These are phyloP conservation scores for Anethum foeniculum DNA, from an alignment of 140 eudicot species.

Conservation along the genomic window DNA sequence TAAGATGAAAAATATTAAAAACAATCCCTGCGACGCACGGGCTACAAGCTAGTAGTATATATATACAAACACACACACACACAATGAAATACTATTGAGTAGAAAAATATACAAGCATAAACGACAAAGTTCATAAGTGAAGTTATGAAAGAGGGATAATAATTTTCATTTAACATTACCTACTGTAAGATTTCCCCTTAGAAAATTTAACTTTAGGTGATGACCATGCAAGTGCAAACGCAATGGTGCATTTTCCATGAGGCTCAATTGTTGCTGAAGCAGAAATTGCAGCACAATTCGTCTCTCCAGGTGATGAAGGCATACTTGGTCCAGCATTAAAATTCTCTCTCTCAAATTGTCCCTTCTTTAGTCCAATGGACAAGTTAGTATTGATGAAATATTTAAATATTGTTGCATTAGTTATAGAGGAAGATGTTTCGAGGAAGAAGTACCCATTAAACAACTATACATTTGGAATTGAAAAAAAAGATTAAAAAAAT, in stretches of 20 bases:
- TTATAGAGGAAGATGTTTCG: background rate
- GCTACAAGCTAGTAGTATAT: too few species aligned
- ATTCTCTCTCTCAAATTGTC: constrained; percentile 77
- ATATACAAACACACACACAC: too few species aligned
- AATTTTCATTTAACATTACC: constrained; percentile 27
- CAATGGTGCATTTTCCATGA: constrained; percentile 85
- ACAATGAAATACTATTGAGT: background rate
- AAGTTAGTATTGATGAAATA: background rate
- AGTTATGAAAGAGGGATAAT: background rate
- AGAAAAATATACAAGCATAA: background rate
- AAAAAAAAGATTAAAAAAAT: background rate
- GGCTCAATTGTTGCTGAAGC: constrained; percentile 91
- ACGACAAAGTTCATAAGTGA: background rate
- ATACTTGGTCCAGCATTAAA: constrained; percentile 62
- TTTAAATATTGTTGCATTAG: background rate
- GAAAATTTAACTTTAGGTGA: constrained; percentile 85
- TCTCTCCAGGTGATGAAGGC: constrained; percentile 90
- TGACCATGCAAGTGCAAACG: constrained; percentile 87
- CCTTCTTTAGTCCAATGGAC: constrained; percentile 41
- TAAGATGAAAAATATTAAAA: too few species aligned
- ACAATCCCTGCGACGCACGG: too few species aligned
- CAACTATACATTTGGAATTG: background rate
- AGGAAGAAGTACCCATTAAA: background rate
- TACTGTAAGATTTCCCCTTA: constrained; percentile 81
- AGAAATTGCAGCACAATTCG: constrained; percentile 87